Evolutionary conservation across 73 alveolate genomes (phyloP).

Genomic region (Symbiodinium natans): DNA sequence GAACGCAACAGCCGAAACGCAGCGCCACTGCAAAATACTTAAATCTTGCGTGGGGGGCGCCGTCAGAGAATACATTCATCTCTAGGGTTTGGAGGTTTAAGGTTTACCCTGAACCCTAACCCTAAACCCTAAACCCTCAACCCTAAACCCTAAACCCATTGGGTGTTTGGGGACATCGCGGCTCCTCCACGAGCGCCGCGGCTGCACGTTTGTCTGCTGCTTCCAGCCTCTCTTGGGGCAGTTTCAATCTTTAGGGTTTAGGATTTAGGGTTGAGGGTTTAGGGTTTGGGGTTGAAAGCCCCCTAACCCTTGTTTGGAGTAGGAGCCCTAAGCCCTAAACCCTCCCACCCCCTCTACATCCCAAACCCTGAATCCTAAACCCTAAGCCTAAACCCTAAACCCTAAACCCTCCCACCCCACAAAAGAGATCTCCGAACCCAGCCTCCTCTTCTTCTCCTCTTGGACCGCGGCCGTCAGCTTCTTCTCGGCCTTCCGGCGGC

Average conservation of each 20-base stretch:
- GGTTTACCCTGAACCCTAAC: too few species aligned
- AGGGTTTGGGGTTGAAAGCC: too few species aligned
- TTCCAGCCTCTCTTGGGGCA: conserved; percentile 70
- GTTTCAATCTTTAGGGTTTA: too few species aligned
- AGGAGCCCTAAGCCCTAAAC: background rate
- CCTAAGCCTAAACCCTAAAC: background rate
- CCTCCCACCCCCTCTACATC: background rate
- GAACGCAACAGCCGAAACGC: background rate
- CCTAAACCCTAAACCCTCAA: too few species aligned
- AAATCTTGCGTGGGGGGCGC: background rate
- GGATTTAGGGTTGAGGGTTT: too few species aligned
- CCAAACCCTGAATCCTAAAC: background rate
- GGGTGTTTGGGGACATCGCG: too few species aligned
- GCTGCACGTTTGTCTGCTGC: conserved; percentile 58
- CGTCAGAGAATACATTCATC: too few species aligned
- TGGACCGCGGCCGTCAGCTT: conserved; percentile 43
- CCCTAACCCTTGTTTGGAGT: too few species aligned
- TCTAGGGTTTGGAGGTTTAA: too few species aligned
- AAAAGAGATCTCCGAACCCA: background rate
- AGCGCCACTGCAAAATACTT: background rate
- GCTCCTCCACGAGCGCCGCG: conserved; percentile 54
- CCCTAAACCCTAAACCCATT: too few species aligned
- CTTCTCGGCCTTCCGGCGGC: conserved; percentile 25
- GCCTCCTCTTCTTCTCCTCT: conserved; percentile 71
- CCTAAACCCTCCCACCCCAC: background rate